Evolutionary conservation across 768 basidiomycete genomes (phyloP).

Genomic region (Pulveroboletus sp.): DNA sequence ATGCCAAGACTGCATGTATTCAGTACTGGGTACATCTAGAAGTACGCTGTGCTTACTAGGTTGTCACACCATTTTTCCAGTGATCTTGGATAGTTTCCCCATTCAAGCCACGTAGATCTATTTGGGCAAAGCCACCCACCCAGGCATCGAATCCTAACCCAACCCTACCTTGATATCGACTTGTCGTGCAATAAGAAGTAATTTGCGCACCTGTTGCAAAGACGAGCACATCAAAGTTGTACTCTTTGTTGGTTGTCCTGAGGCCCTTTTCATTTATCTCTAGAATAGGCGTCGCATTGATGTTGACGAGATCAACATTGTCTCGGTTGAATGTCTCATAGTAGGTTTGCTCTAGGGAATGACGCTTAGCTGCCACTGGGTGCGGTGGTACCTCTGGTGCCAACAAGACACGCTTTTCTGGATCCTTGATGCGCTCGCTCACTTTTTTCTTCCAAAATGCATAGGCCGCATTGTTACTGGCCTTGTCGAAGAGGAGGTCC

Average conservation of each 20-base stretch:
- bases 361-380: slow-evolving; percentile 7
- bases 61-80: slow-evolving; percentile 11
- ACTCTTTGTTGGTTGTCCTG: slow-evolving; percentile 4
- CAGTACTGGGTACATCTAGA: background rate
- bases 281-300: slow-evolving; percentile 3
- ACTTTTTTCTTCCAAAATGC: slow-evolving; percentile 16
- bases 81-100: slow-evolving; percentile 13
- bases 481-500: background rate
- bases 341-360: slow-evolving; percentile 7
- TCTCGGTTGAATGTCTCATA: slow-evolving; percentile 16
- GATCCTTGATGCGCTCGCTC: slow-evolving; percentile 10
- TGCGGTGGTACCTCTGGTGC: slow-evolving; percentile 13
- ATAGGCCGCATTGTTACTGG: slow-evolving; percentile 3
- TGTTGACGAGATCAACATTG: slow-evolving; percentile 14
- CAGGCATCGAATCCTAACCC: slow-evolving; percentile 11
- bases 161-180: background rate
- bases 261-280: slow-evolving; percentile 10
- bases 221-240: slow-evolving; percentile 12
- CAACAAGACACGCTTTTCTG: slow-evolving; percentile 10
- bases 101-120: slow-evolving; percentile 13
- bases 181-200: background rate
- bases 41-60: slow-evolving; percentile 7
- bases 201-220: slow-evolving; percentile 14
- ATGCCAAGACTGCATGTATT: slow-evolving; percentile 8
- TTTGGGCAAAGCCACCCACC: slow-evolving; percentile 1